A percentile compares a stretch with the other conserved stretches of the same genome.
Evolutionary conservation across 176 grass and related monocot genomes (phyloP).

Genomic region (Otatea glauca): DNA sequence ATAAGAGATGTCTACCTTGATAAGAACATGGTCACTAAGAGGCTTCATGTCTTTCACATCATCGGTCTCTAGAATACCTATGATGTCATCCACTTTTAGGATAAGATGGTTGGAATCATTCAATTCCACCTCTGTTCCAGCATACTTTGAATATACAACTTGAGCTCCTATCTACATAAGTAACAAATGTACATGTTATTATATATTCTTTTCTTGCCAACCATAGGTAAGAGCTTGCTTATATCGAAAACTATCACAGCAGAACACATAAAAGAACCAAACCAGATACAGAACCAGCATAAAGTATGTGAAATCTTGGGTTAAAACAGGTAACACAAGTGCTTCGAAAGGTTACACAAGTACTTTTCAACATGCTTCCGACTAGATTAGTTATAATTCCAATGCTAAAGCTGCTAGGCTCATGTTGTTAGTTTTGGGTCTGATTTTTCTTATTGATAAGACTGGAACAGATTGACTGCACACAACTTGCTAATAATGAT

Average conservation of each 20-base stretch:
- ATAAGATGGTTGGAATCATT: constrained; percentile 65
- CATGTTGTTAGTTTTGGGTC: background rate
- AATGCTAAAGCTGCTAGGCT: background rate
- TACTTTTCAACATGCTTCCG: background rate
- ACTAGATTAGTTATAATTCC: background rate
- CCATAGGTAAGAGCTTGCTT: background rate
- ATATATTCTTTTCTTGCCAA: background rate
- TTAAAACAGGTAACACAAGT: background rate
- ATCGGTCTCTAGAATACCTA: constrained; percentile 61
- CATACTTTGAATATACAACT: constrained; percentile 72
- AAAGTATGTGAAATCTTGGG: no score
- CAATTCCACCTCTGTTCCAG: constrained; percentile 72
- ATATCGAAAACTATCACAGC: background rate
- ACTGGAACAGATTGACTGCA: background rate
- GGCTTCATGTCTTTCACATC: constrained; percentile 72
- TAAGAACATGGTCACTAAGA: constrained; percentile 62
- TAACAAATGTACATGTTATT: background rate
- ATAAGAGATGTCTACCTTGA: constrained; percentile 47
- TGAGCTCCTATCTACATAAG: constrained; percentile 48
- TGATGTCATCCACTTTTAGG: constrained; percentile 74
- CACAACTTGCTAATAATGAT: background rate
- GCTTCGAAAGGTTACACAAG: background rate
- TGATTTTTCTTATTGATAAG: constrained; percentile 11
- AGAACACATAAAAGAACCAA: background rate
- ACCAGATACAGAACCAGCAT: background rate